Conservation (phyloP, 2,329 filamentous ascomycete genomes). For the Paramyrothecium roridum region DNA sequence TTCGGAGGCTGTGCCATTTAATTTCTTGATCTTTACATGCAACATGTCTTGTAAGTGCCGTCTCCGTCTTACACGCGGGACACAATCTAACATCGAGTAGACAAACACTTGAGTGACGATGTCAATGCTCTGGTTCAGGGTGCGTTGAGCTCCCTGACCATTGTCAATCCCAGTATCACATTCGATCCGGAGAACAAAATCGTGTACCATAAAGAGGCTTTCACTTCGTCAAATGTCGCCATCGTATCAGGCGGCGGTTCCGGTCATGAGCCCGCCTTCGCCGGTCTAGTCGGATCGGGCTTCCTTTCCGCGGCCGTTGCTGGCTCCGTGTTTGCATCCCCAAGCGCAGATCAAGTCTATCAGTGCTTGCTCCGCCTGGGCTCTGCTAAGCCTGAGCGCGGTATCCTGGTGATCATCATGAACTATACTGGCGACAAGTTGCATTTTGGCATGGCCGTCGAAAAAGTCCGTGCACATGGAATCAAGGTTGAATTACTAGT, state of each 20-base stretch:
- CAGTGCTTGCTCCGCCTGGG: conserved; percentile 61
- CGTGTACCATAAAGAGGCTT: conserved; percentile 6
- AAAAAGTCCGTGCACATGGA: conserved; percentile 62
- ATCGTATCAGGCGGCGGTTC: conserved; percentile 60
- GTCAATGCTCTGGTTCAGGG: conserved; percentile 14
- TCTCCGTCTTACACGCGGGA: background rate
- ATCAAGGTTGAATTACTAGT: conserved; percentile 67
- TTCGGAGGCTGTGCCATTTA: too few relatives aligned
- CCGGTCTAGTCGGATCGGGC: conserved; percentile 67
- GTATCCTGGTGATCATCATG: conserved; percentile 70
- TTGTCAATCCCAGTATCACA: conserved; percentile 22
- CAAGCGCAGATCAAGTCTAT: conserved; percentile 69
- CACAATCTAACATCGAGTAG: conserved; percentile 2
- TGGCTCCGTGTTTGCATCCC: conserved; percentile 73
- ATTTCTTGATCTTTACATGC: too few relatives aligned
- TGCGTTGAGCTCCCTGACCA: conserved; percentile 18
- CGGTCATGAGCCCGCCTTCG: conserved; percentile 72
- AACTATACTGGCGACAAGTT: conserved; percentile 72
- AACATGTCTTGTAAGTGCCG: background rate
- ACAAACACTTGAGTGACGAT: conserved; percentile 18
- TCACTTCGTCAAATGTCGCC: conserved; percentile 4
- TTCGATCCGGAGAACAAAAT: conserved; percentile 21
- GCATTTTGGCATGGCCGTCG: conserved; percentile 72
- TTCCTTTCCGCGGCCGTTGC: conserved; percentile 67
- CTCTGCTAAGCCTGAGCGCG: conserved; percentile 44